A percentile compares a stretch with the other conserved stretches of the same genome.
Evolutionary conservation across 2,329 filamentous ascomycete species (phyloP).

Genomic region (Paraphoma sp.): DNA sequence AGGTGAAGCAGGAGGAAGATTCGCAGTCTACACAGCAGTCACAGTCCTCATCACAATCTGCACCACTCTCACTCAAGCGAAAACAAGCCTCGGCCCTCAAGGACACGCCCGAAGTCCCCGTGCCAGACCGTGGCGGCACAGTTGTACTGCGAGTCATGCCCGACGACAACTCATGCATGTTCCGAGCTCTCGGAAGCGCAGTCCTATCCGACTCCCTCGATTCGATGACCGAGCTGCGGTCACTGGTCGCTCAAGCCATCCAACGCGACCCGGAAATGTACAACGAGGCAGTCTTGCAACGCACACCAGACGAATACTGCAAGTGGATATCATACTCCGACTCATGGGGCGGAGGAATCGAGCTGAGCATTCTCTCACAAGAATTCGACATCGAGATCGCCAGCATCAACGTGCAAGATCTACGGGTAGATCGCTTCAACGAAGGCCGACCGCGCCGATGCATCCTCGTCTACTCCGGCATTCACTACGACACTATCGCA

Average conservation of each 20-base stretch:
- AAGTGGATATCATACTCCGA: conserved; percentile 79
- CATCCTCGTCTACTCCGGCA: conserved; percentile 87
- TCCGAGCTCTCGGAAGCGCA: conserved; percentile 83
- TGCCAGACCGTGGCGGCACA: conserved; percentile 63
- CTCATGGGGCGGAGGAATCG: conserved; percentile 91
- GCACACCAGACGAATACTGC: conserved; percentile 75
- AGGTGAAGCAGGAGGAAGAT: conserved; percentile 21
- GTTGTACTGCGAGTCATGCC: conserved; percentile 90
- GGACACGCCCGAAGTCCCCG: conserved; percentile 67
- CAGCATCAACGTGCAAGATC: conserved; percentile 78
- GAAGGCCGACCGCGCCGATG: conserved; percentile 71
- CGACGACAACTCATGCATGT: conserved; percentile 94
- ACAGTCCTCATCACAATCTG: conserved; percentile 24
- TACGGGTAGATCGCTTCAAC: conserved; percentile 77
- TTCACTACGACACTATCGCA: conserved; percentile 91
- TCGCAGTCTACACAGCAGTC: conserved; percentile 1
- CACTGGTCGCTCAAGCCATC: conserved; percentile 80
- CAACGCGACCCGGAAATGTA: conserved; percentile 75
- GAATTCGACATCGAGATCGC: conserved; percentile 87
- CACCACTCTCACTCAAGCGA: conserved; percentile 50
- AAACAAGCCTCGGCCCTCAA: conserved; percentile 55
- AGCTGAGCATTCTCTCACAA: conserved; percentile 82
- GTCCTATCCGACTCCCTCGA: conserved; percentile 70
- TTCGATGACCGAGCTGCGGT: conserved; percentile 74
- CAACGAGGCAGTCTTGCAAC: conserved; percentile 77